Base-by-base conservation (phyloP, 2,329 filamentous ascomycete genomes). In the Pestalotiopsis sp. region DNA sequence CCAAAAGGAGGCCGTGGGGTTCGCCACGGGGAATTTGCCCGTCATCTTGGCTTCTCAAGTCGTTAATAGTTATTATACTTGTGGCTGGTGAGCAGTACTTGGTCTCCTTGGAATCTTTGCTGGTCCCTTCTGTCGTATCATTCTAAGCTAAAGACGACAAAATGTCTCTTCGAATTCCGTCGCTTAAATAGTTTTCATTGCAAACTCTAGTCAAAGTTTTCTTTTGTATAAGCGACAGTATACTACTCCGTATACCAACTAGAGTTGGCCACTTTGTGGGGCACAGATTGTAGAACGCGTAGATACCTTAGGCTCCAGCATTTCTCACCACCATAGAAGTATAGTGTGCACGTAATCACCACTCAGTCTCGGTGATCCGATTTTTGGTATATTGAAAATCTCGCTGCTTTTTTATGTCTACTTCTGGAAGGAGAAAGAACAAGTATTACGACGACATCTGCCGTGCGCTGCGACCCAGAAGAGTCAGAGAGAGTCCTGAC, bases 1-100 rank as follows among this genome's bases (percentile, higher is more conserved):
- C 64, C 64, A 66, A 17, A 59, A 66, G 23, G 64, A 60, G 31
- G 55, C 31, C n/a, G 64, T 66, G 20, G 64, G 64, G 55, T 60
- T 66, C n/a, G 25, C 14, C 11, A 38, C 63, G 27, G 63, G 63
- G 23, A 65, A 49, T 65, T 57, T 65, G 63, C 14, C 31, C 13
- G 63, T 55, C 41, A 57, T 55, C 14, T 64, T 64, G 45, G 61
- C 5, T 27, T 39, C 25, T 36, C 11, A 61, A 61, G 23, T 27
- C 27, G n/a, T 23, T 27, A 20, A 13, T 20, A n/a, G n/a, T 23
- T 27, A 20, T 23, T 20, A n/a, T 58, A 23, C n/a, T 20, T n/a
- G 55, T 13, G 17, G 12, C 55, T n/a, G 25, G 17, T 52, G 45
- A 52, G 45, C 27, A 31, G 31, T 36, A 2, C 31, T 52, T 52